Evolutionary conservation across 192 early-diverging fungal genomes (phyloP).

Genomic region (Mortierella hygrophila): DNA sequence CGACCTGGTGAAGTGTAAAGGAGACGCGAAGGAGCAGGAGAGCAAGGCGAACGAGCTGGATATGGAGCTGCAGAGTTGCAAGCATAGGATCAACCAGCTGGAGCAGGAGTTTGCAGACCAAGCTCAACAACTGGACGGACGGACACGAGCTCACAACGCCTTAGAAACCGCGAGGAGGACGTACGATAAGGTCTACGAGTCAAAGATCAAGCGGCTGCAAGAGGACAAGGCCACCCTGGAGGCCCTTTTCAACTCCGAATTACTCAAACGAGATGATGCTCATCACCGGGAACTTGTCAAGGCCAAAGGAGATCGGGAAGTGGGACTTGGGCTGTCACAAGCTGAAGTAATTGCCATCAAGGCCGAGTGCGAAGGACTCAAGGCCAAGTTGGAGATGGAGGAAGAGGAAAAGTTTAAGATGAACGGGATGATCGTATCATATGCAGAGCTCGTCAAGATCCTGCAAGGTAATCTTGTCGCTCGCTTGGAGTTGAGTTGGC

Average conservation of each 20-base stretch:
- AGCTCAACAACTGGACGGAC: constrained; percentile 29
- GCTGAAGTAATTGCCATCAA: background rate
- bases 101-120: constrained; percentile 18
- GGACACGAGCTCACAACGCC: constrained; percentile 21
- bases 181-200: constrained; percentile 38
- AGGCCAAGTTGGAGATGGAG: background rate
- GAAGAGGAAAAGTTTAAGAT: background rate
- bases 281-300: background rate
- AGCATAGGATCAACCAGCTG: background rate
- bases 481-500: too few species aligned
- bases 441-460: background rate
- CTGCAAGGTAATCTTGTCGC: constrained; percentile 13
- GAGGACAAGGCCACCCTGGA: constrained; percentile 32
- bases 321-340: background rate
- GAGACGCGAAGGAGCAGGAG: constrained; percentile 13
- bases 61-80: constrained; percentile 1
- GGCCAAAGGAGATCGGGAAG: background rate
- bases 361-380: background rate
- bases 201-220: constrained; percentile 31
- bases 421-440: constrained; percentile 8
- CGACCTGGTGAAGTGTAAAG: constrained; percentile 11
- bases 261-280: background rate
- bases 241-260: constrained; percentile 8
- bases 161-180: constrained; percentile 31
- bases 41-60: background rate